Conservation (phyloP, 805 yeast species). For the Candida gorgasii region DNA sequence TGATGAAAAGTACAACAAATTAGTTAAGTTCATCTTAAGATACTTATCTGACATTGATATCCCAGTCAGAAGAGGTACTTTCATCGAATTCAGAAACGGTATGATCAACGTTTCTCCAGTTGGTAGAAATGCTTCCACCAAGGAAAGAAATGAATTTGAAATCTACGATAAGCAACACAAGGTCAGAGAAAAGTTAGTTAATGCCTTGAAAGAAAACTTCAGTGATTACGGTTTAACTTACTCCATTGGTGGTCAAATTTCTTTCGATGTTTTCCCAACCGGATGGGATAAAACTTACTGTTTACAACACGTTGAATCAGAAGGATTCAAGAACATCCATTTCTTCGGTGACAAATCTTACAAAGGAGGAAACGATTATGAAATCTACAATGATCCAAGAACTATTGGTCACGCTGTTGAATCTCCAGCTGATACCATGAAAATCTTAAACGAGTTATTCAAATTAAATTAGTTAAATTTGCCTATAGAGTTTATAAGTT, state of each 20-base stretch:
- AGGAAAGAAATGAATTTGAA: conserved; percentile 93
- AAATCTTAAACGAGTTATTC: conserved; percentile 81
- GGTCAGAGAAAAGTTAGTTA: conserved; percentile 81
- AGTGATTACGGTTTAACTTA: conserved; percentile 84
- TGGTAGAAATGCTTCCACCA: conserved; percentile 96
- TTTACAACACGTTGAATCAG: conserved; percentile 85
- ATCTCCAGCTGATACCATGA: conserved; percentile 85
- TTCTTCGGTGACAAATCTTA: conserved; percentile 98
- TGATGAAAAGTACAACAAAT: conserved; percentile 87
- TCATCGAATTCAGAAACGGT: conserved; percentile 98
- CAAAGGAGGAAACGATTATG: conserved; percentile 98
- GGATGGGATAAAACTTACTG: conserved; percentile 99
- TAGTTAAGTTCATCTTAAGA: conserved; percentile 80
- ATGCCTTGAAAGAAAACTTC: conserved; percentile 80
- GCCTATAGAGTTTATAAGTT: not conserved
- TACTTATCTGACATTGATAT: conserved; percentile 84
- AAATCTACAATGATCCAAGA: conserved; percentile 88
- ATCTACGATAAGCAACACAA: conserved; percentile 76
- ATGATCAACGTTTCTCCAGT: conserved; percentile 98
- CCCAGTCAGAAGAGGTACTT: conserved; percentile 98
- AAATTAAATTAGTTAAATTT: conserved; percentile 44
- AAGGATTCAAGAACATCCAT: conserved; percentile 85
- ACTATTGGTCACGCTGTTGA: conserved; percentile 94
- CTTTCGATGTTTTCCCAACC: conserved; percentile 99
- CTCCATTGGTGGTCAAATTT: conserved; percentile 99